Percentiles rank a stretch among this genome's conserved stretches.
phyloP scores from a whole-genome alignment of 768 basidiomycete species.

The Peribolospora kevripleyi region DNA sequence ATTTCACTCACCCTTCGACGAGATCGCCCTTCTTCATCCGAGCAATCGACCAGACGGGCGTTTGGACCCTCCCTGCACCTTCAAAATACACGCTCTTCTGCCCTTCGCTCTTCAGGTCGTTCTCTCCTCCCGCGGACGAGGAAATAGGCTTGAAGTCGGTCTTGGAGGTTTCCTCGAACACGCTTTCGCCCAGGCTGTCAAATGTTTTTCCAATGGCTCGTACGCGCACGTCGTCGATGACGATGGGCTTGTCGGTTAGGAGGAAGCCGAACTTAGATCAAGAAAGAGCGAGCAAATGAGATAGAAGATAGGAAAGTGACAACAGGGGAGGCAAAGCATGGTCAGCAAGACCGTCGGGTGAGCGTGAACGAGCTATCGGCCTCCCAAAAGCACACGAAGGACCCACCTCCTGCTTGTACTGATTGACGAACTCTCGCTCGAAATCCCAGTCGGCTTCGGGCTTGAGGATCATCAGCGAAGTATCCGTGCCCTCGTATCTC shows the following conservation, averaged over 20 bases:
- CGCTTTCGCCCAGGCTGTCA: conserved; percentile 50
- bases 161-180: conserved; percentile 44
- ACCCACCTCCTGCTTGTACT: conserved; percentile 37
- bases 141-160: conserved; percentile 25
- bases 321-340: no score
- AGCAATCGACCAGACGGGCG: conserved; percentile 54
- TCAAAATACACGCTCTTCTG: conserved; percentile 46
- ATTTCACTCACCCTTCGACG: conserved; percentile 25
- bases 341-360: background rate
- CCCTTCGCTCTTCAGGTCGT: conserved; percentile 13
- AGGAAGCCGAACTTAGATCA: conserved; percentile 55
- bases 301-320: no score
- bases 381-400: background rate
- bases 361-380: background rate
- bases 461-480: conserved; percentile 57
- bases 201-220: conserved; percentile 80
- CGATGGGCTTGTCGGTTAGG: conserved; percentile 53
- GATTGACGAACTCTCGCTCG: conserved; percentile 48
- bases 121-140: background rate
- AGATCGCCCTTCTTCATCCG: conserved; percentile 42
- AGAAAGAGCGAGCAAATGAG: no score
- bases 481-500: conserved; percentile 85
- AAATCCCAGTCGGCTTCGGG: conserved; percentile 34
- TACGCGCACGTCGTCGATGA: conserved; percentile 74
- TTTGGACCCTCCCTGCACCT: conserved; percentile 46